Percentiles rank a stretch among this genome's conserved stretches.
Conservation (phyloP, 257 asterid species). For the Solanum piurae region DNA sequence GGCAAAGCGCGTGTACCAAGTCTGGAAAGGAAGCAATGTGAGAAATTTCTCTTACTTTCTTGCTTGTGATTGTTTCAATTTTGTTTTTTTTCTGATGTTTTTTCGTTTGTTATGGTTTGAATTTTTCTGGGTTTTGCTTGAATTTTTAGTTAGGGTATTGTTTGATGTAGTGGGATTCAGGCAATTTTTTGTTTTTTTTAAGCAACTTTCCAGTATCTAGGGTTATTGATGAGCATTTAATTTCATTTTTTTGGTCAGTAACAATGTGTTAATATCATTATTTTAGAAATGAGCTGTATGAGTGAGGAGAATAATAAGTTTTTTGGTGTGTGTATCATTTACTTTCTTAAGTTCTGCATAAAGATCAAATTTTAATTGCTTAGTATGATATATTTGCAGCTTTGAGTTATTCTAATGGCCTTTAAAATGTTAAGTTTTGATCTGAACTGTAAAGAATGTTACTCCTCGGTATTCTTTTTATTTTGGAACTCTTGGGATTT, state of each 20-base stretch:
- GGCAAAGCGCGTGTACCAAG: conserved; percentile 91
- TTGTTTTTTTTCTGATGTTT: conserved; percentile 6
- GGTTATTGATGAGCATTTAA: neutral
- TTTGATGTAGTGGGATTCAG: neutral
- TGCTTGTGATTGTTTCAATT: neutral
- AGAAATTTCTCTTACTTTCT: conserved; percentile 21
- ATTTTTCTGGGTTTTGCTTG: conserved; percentile 2
- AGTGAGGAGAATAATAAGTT: neutral
- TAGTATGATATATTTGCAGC: neutral
- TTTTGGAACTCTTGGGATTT: neutral
- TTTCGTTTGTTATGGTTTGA: neutral
- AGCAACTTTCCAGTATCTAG: neutral
- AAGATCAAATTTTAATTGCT: neutral
- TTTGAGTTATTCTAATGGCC: neutral
- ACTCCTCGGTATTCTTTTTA: neutral
- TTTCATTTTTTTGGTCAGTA: neutral
- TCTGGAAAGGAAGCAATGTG: conserved; percentile 96
- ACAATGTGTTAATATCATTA: neutral
- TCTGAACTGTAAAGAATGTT: neutral
- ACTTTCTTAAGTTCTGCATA: neutral
- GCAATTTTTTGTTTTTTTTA: neutral
- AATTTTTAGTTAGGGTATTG: neutral
- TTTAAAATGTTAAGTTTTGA: neutral
- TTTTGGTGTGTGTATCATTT: neutral
- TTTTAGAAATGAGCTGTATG: neutral